Evolutionary conservation across 805 yeast genomes (phyloP).

Genomic region (Jamesozyma rosinii): DNA sequence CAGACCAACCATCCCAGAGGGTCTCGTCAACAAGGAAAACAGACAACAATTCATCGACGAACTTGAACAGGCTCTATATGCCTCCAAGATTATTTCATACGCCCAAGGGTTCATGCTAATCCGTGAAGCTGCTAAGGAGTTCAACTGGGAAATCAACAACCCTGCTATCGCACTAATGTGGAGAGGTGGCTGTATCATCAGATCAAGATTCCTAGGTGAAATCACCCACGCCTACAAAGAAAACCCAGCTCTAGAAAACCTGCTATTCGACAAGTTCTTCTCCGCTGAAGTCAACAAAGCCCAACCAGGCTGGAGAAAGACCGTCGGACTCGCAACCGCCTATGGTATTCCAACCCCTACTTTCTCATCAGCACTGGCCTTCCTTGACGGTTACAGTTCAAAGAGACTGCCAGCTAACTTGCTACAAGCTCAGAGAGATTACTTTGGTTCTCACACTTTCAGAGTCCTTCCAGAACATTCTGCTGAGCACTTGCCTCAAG

Average conservation of each 20-base stretch:
- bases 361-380: slow-evolving; percentile 89
- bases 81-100: slow-evolving; percentile 95
- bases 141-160: slow-evolving; percentile 94
- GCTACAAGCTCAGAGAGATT: slow-evolving; percentile 98
- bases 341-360: slow-evolving; percentile 97
- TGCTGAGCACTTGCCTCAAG: slow-evolving; percentile 65
- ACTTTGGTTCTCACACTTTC: slow-evolving; percentile 99
- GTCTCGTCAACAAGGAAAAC: slow-evolving; percentile 48
- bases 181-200: slow-evolving; percentile 99
- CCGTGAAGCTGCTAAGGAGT: slow-evolving; percentile 95
- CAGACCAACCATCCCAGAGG: slow-evolving; percentile 68
- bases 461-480: slow-evolving; percentile 83
- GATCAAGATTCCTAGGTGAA: slow-evolving; percentile 96
- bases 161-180: slow-evolving; percentile 98
- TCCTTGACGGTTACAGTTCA: slow-evolving; percentile 98
- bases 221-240: slow-evolving; percentile 93
- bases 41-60: slow-evolving; percentile 79
- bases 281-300: slow-evolving; percentile 84
- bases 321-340: slow-evolving; percentile 66
- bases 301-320: slow-evolving; percentile 90
- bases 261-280: slow-evolving; percentile 93
- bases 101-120: slow-evolving; percentile 99
- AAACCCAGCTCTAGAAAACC: slow-evolving; percentile 87
- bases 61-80: slow-evolving; percentile 95
- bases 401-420: slow-evolving; percentile 93